Conservation (phyloP, 1,284 basidiomycete genomes). For the Chalciporus sp. region DNA sequence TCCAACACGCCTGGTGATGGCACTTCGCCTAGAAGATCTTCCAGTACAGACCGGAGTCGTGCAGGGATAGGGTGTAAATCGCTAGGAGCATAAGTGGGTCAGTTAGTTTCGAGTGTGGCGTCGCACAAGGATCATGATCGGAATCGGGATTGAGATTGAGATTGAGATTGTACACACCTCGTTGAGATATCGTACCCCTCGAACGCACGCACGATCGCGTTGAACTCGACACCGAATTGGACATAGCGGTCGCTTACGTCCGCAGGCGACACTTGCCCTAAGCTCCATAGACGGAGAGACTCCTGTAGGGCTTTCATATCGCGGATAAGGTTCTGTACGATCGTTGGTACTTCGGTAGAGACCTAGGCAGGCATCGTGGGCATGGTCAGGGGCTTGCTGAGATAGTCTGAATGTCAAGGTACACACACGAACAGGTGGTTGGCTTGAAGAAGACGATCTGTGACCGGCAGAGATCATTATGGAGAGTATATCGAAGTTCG, state of each 20-base stretch:
- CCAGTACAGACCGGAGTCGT: constrained; percentile 82
- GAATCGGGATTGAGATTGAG: neutral
- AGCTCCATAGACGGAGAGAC: constrained; percentile 76
- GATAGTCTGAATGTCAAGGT: neutral
- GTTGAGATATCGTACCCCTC: constrained; percentile 78
- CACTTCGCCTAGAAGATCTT: constrained; percentile 84
- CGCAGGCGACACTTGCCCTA: constrained; percentile 65
- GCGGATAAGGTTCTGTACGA: constrained; percentile 84
- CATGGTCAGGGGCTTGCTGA: neutral
- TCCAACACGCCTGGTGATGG: constrained; percentile 76
- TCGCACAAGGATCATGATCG: too few species aligned
- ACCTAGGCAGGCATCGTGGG: neutral
- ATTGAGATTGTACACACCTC: constrained; percentile 52
- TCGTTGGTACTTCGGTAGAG: constrained; percentile 52
- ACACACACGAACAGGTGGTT: constrained; percentile 6
- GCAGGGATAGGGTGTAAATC: constrained; percentile 82
- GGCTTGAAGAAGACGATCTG: constrained; percentile 6
- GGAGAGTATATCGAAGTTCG: neutral
- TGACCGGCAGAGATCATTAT: constrained; percentile 26
- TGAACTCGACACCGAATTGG: constrained; percentile 91
- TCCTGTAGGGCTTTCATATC: constrained; percentile 89
- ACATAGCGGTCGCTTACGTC: constrained; percentile 94
- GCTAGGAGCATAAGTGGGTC: constrained; percentile 43
- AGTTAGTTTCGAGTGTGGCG: too few species aligned
- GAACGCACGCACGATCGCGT: constrained; percentile 82